Base-by-base conservation (phyloP, 108 stramenopile species). In the Epipyxis sp. region DNA sequence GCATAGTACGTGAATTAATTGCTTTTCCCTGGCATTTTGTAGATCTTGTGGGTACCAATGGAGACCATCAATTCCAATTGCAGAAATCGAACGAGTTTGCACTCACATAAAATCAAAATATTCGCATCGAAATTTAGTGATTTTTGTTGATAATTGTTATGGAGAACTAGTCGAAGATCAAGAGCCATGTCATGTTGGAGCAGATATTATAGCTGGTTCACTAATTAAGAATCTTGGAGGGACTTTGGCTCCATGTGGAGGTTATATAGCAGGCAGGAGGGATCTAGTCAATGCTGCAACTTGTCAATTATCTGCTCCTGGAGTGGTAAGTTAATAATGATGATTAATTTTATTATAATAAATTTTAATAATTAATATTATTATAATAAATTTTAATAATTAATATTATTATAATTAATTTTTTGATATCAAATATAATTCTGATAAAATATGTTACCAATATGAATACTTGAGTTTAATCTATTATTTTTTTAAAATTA, bases 121-220 rank as follows among this genome's bases (percentile, higher is more conserved):
- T 76, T 10, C 65, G 35, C 42, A 61, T 13, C 79, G 82, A 25
- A 76, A 80, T 2, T 59, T 84, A 10, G 46, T 80, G 20, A 61
- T 84, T 1, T 84, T 84, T 6, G 79, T 79, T 16, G 84, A 84
- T 30, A 84, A 84, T 39, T 84, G 84, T 82, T 84, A 84, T 59
- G 84, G 84, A 10, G 84, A 84, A 62, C 83, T 84, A 29, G 84
- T 84, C 0, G 84, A 84, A 77, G 82, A 80, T 16, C 37, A 2
- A 45, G 84, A 84, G 78, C 84, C 84, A 40, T 61, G 72, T 25
- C 82, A 83, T 43, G 82, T 84, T 0, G 84, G 84, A 25, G 84
- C 76, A 10, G 82, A 84, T 44, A 35, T 84, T 0, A 29, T 82
- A 0, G 84, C 84, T 37, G 84, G 84, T 0, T 84, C 84, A 30